Evolutionary conservation across 495 filamentous ascomycete genomes (phyloP).

Genomic region (Penicillium argentinense): DNA sequence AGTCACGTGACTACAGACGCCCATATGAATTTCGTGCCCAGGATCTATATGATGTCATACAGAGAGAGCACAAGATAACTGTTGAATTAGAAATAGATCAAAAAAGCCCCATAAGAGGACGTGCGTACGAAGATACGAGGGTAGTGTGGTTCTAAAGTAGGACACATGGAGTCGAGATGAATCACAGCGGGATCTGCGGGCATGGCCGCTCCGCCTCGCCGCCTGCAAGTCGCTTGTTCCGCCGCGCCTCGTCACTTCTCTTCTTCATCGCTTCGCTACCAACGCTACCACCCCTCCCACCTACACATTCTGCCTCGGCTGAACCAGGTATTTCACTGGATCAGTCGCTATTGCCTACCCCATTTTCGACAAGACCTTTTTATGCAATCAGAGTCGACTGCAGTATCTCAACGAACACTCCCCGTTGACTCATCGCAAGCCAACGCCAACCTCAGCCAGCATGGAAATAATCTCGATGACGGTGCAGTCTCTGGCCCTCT

Average conservation of each 20-base stretch:
- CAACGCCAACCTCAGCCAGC: conserved; percentile 55
- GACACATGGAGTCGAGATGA: too few species aligned
- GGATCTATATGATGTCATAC: too few species aligned
- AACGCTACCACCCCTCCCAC: conserved; percentile 8
- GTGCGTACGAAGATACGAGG: too few species aligned
- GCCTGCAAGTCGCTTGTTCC: conserved; percentile 9
- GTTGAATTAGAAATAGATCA: too few species aligned
- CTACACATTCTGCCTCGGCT: conserved; percentile 30
- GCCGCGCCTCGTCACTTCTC: conserved; percentile 9
- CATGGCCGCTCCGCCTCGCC: conserved; percentile 16
- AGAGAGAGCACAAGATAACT: too few species aligned
- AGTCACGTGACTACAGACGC: too few species aligned
- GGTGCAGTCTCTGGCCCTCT: conserved; percentile 38
- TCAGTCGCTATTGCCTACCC: conserved; percentile 60
- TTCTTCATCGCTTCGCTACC: conserved; percentile 10
- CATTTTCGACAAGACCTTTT: conserved; percentile 56
- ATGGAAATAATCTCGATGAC: conserved; percentile 68
- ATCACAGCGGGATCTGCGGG: too few species aligned
- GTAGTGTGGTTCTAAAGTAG: too few species aligned
- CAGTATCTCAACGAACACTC: conserved; percentile 56
- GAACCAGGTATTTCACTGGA: conserved; percentile 50
- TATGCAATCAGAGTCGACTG: conserved; percentile 85
- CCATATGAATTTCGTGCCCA: too few species aligned
- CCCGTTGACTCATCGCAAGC: conserved; percentile 43
- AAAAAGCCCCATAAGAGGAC: too few species aligned